A percentile compares a stretch with the other conserved stretches of the same genome.
Conservation (phyloP, 345 rosid species). For the Acer saccharum region DNA sequence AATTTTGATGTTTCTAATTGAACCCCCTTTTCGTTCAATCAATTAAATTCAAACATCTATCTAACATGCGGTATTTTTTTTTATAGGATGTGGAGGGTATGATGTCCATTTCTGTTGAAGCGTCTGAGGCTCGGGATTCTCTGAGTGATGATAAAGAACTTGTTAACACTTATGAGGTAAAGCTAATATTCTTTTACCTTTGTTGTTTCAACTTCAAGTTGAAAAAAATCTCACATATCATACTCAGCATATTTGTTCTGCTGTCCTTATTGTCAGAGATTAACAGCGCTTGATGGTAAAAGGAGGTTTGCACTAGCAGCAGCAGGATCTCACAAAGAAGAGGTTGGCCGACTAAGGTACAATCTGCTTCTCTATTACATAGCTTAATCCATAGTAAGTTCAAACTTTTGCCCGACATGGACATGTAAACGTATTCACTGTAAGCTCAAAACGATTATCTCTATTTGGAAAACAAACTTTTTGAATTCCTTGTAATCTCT, state of each 20-base stretch:
- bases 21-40: not conserved
- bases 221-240: not conserved
- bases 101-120: conserved; percentile 99
- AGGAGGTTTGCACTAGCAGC: conserved; percentile 98
- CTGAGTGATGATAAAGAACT: conserved; percentile 95
- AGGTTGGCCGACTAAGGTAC: conserved; percentile 93
- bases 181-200: conserved; percentile 15
- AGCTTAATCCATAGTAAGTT: not conserved
- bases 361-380: conserved; percentile 24
- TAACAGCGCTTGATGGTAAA: conserved; percentile 98
- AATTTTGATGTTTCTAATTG: not conserved
- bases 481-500: not conserved
- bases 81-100: conserved; percentile 96
- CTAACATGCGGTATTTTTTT: conserved; percentile 15
- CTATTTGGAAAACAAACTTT: not conserved
- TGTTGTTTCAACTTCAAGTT: not conserved
- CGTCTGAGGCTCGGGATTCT: conserved; percentile 91
- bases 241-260: not conserved
- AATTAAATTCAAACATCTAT: not conserved
- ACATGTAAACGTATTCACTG: not conserved
- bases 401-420: not conserved
- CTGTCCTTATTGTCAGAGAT: conserved; percentile 51
- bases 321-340: conserved; percentile 83
- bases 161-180: conserved; percentile 93
- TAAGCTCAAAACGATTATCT: not conserved